phyloP scores from a whole-genome alignment of 768 basidiomycete genomes.

The Tricholoma saponaceum region DNA sequence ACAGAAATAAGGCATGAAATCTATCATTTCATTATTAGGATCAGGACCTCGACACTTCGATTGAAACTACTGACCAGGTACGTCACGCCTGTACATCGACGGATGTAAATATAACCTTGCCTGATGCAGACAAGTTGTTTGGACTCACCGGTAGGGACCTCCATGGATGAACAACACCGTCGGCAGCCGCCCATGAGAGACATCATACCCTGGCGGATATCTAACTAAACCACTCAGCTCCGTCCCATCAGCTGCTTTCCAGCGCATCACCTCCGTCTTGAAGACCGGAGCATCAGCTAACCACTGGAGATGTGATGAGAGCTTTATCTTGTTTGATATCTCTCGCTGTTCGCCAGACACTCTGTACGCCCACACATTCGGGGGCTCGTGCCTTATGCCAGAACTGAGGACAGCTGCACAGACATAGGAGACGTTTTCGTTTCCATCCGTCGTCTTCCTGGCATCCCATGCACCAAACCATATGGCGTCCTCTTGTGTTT shows the following conservation, averaged over 20 bases:
- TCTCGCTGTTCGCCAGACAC: conserved; percentile 14
- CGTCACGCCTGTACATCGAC: conserved; percentile 19
- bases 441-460: conserved; percentile 16
- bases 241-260: conserved; percentile 26
- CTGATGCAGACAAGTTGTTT: not conserved
- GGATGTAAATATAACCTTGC: no score
- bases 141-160: conserved; percentile 27
- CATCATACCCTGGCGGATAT: conserved; percentile 25
- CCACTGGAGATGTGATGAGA: conserved; percentile 32
- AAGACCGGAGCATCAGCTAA: conserved; percentile 21
- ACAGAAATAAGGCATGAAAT: conserved; percentile 37
- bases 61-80: conserved; percentile 20
- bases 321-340: conserved; percentile 12
- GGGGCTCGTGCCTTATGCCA: conserved; percentile 26
- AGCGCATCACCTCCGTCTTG: conserved; percentile 23
- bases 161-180: conserved; percentile 30
- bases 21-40: conserved; percentile 8
- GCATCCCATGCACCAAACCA: conserved; percentile 37
- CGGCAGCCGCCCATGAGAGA: conserved; percentile 16
- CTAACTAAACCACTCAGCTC: conserved; percentile 26
- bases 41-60: not conserved
- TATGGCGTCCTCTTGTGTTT: conserved; percentile 27
- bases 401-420: conserved; percentile 30
- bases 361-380: conserved; percentile 30
- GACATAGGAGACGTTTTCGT: conserved; percentile 20